A percentile compares a stretch with the other conserved stretches of the same genome.
Conservation (phyloP, 495 filamentous ascomycete species). For the Talaromyces ruber region DNA sequence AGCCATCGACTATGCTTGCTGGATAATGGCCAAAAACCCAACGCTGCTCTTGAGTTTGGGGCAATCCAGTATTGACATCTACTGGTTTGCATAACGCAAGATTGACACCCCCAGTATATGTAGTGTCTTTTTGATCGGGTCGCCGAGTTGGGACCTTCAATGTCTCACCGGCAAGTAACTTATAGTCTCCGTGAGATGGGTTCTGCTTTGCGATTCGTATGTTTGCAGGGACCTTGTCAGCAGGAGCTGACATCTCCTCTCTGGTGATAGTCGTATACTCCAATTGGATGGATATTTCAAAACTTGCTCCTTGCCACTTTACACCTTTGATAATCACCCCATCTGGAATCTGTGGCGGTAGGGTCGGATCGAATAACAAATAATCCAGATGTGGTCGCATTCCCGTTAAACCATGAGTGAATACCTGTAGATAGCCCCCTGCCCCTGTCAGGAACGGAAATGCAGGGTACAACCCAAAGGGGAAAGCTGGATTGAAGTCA, state of each 20-base stretch:
- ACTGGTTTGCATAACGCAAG: conserved; percentile 2
- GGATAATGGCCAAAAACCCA: conserved; percentile 4
- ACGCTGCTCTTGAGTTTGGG: neutral
- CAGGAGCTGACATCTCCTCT: neutral
- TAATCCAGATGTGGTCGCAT: conserved; percentile 37
- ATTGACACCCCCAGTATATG: neutral
- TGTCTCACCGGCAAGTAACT: neutral
- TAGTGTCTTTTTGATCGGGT: neutral
- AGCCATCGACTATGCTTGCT: conserved; percentile 1
- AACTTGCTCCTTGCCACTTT: conserved; percentile 5
- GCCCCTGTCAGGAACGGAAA: conserved; percentile 54
- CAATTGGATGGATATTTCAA: neutral
- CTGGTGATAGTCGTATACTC: neutral
- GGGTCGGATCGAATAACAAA: conserved; percentile 43
- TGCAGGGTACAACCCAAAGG: conserved; percentile 20
- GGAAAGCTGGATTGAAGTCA: neutral
- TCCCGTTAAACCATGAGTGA: conserved; percentile 46
- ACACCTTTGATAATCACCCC: conserved; percentile 7
- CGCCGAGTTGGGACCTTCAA: neutral
- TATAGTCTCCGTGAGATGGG: neutral
- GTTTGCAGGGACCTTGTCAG: neutral
- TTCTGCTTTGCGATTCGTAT: neutral
- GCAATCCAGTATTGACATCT: neutral
- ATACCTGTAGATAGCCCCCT: conserved; percentile 46
- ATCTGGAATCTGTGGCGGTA: conserved; percentile 46